Evolutionary conservation across 768 basidiomycete species (phyloP).

Genomic region (Kwoniella bestiolae): DNA sequence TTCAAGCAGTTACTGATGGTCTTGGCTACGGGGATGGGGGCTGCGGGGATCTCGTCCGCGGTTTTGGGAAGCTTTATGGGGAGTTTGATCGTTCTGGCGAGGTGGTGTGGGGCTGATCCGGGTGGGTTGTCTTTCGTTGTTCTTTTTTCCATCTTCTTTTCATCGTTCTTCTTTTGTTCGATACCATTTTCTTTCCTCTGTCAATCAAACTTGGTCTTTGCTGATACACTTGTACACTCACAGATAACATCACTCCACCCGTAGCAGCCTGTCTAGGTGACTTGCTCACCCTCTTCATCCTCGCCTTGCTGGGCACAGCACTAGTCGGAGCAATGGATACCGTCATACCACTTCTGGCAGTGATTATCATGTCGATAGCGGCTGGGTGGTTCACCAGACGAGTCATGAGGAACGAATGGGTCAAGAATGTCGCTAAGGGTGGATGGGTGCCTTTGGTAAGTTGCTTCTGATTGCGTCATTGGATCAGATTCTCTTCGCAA

Average conservation of each 20-base stretch:
- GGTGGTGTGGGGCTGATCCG: conserved; percentile 77
- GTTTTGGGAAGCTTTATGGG: conserved; percentile 94
- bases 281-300: conserved; percentile 80
- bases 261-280: conserved; percentile 92
- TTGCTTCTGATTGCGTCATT: conserved; percentile 6
- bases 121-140: conserved; percentile 61
- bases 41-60: conserved; percentile 75
- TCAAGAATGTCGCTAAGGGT: conserved; percentile 72
- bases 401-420: conserved; percentile 67
- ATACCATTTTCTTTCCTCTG: too few relatives aligned
- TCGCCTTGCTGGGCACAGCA: conserved; percentile 67
- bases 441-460: conserved; percentile 83
- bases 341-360: conserved; percentile 62
- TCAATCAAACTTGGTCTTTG: too few relatives aligned
- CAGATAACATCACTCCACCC: conserved; percentile 95
- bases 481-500: not conserved
- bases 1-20: conserved; percentile 59
- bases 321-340: conserved; percentile 72
- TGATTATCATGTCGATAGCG: conserved; percentile 58
- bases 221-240: too few relatives aligned
- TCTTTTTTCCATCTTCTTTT: too few relatives aligned
- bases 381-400: conserved; percentile 49
- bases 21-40: conserved; percentile 66
- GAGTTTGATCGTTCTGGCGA: conserved; percentile 74
- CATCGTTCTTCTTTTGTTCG: too few relatives aligned